Conservation (phyloP, 257 asterid species). For the Forsythia suspensa region DNA sequence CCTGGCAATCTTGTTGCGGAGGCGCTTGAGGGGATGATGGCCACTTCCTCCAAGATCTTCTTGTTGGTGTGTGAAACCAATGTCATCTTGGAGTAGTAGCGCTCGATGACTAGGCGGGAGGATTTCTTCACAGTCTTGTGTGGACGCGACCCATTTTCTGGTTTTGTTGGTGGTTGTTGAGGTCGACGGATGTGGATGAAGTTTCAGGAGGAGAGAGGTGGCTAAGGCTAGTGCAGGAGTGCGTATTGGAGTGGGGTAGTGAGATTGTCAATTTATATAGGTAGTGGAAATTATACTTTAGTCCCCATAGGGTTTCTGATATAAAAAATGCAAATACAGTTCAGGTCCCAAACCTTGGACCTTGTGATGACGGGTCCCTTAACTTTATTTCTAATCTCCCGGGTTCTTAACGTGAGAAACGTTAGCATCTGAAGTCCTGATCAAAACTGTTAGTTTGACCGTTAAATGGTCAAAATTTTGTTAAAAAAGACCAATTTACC, state of each 20-base stretch:
- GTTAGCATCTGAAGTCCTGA: no score
- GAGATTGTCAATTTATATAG: no score
- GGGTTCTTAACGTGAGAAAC: no score
- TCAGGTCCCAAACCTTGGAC: no score
- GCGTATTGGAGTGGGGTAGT: background rate
- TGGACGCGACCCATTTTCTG: slow-evolving; percentile 24
- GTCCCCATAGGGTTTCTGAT: background rate
- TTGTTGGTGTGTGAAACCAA: slow-evolving; percentile 27
- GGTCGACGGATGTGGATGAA: background rate
- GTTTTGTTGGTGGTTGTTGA: background rate
- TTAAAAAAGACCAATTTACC: no score
- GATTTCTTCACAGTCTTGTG: slow-evolving; percentile 26
- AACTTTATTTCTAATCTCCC: no score
- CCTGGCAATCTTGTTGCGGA: slow-evolving; percentile 25
- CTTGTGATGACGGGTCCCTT: no score
- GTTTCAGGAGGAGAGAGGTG: background rate
- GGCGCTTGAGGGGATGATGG: slow-evolving; percentile 26
- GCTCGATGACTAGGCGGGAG: slow-evolving; percentile 25
- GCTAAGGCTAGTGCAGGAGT: background rate
- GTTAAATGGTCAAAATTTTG: no score
- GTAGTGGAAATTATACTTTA: no score
- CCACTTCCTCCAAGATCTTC: slow-evolving; percentile 23
- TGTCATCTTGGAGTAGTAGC: slow-evolving; percentile 24
- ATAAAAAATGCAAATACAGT: no score
- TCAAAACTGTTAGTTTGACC: no score